Conservation (phyloP, 345 rosid species). For the Arabis hirsuta region DNA sequence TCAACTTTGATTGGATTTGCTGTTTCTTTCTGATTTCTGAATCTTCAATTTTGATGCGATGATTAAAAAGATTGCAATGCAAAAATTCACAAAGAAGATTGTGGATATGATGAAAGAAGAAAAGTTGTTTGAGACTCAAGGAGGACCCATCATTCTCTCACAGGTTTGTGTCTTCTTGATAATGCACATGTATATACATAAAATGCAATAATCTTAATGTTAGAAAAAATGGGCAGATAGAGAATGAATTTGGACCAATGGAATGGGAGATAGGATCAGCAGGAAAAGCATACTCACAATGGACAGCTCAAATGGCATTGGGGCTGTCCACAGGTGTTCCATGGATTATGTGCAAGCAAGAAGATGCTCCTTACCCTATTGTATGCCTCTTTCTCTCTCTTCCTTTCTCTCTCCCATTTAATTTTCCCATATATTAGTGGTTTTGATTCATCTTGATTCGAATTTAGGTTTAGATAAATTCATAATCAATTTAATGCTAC, state of each 20-base stretch:
- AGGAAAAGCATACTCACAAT: constrained; percentile 57
- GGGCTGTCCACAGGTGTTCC: constrained; percentile 69
- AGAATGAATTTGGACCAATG: constrained; percentile 68
- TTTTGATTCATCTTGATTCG: not conserved
- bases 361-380: constrained; percentile 69
- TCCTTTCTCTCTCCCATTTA: not conserved
- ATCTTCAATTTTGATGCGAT: constrained; percentile 31
- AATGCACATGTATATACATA: not conserved
- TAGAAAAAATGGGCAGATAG: constrained; percentile 49
- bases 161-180: constrained; percentile 47
- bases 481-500: constrained; percentile 24
- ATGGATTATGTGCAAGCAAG: constrained; percentile 77
- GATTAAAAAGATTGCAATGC: constrained; percentile 72
- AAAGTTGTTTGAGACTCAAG: constrained; percentile 71
- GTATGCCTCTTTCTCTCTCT: constrained; percentile 42
- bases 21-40: not conserved
- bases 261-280: constrained; percentile 56
- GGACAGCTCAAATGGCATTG: constrained; percentile 71
- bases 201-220: not conserved
- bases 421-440: not conserved
- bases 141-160: constrained; percentile 84
- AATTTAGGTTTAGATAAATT: not conserved
- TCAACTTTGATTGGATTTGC: not conserved
- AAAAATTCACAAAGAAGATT: constrained; percentile 67
- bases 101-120: constrained; percentile 81